Evolutionary conservation across 176 grass and related monocot genomes (phyloP).

Genomic region (Triticum aestivum): DNA sequence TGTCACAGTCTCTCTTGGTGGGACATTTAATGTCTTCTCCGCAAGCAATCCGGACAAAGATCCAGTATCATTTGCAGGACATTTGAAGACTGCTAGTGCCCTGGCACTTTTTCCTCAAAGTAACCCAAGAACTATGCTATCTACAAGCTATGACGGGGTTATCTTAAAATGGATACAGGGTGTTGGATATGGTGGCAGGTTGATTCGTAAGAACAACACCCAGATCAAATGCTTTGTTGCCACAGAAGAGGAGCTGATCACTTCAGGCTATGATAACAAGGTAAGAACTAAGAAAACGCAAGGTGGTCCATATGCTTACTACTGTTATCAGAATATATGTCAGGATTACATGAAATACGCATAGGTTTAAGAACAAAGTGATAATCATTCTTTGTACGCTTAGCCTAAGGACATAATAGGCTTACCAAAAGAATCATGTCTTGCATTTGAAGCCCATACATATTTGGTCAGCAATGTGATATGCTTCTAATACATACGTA

Average conservation of each 20-base stretch:
- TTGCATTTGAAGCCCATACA: neutral
- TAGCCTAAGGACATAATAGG: constrained; percentile 2
- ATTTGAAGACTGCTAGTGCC: constrained; percentile 76
- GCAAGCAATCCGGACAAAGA: constrained; percentile 61
- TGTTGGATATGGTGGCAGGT: constrained; percentile 79
- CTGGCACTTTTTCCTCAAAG: constrained; percentile 61
- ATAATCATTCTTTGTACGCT: neutral
- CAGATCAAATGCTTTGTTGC: constrained; percentile 96
- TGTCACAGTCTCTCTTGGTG: constrained; percentile 90
- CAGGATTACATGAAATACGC: constrained; percentile 9
- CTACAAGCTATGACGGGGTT: constrained; percentile 91
- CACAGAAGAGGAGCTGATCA: constrained; percentile 72
- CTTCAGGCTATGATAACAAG: constrained; percentile 96
- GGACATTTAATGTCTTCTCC: constrained; percentile 78
- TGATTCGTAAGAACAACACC: constrained; percentile 76
- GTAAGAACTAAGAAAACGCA: constrained; percentile 51
- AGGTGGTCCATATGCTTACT: neutral
- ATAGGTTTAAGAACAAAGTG: neutral
- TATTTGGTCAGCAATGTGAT: neutral
- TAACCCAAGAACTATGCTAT: constrained; percentile 68
- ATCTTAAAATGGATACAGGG: constrained; percentile 87
- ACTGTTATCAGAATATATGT: constrained; percentile 14
- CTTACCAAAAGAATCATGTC: constrained; percentile 12
- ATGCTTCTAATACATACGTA: constrained; percentile 13
- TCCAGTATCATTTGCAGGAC: constrained; percentile 84